Base-by-base conservation (phyloP, 352 stramenopile species). In the Phytophthora megakarya region DNA sequence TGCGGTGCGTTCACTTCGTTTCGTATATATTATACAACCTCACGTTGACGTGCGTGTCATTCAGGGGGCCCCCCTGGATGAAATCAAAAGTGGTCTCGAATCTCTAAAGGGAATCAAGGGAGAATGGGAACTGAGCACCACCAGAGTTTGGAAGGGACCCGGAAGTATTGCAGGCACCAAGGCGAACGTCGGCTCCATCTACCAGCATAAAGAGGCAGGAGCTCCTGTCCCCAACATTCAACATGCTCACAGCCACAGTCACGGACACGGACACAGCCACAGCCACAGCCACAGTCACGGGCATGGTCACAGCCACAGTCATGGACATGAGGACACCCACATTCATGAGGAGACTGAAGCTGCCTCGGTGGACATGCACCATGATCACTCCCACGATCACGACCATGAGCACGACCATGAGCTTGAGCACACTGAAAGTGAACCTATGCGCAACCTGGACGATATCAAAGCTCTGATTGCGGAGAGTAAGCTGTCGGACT, bases 81-180 rank as follows among this genome's bases (percentile, higher is more conserved):
- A 79, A 7, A 70, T 96, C 49, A 83, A 88, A 40, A 52, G 45
- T 6, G 81, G 75, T 2, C 70, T 96, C 26, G 57, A 81, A 47
- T 84, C 83, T 28, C 56, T 96, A 25, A 59, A 69, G 3, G 80
- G 56, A 18, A 90, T 95, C 32, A 73, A 85, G 11, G 89, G 86
- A 21, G 94, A 98, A 65, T 98, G 96, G 84, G 65, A 75, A 26
- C 73, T 98, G 35, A 73, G 52, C 23, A 81, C 72, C 3, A 79
- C 64, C 21, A 72, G 67, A 58, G 89, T 89, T 26, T 96, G 86
- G 83, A 88, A 96, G 59, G 89, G 93, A 6, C 78, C 89, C 7
- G 93, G 94, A 3, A 83, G 70, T 30, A 98, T 98, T 73, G 89
- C 89, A 5, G 93, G 88, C 7, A 91, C 75, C 15, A 95, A 98